Conservation (phyloP, 1,284 basidiomycete genomes). For the Sphaerobolus stellatus region DNA sequence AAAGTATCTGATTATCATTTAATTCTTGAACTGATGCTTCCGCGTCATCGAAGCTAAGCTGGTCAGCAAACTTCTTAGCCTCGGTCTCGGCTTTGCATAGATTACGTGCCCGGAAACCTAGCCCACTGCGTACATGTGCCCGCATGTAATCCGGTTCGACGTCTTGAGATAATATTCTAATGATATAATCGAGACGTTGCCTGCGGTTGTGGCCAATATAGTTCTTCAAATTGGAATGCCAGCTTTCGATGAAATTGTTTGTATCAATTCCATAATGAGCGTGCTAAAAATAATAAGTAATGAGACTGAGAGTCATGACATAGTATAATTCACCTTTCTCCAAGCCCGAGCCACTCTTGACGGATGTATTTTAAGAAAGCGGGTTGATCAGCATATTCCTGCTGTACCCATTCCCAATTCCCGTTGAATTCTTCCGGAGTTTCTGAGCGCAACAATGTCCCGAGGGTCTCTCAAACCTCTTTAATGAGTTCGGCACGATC, state of each 20-base stretch:
- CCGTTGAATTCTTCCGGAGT: too few species aligned
- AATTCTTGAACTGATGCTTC: not conserved
- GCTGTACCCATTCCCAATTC: too few species aligned
- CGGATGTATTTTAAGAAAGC: too few species aligned
- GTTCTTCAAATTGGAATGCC: too few species aligned
- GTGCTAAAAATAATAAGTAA: not conserved
- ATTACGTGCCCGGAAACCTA: not conserved
- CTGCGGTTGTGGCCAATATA: not conserved
- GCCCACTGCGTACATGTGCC: not conserved
- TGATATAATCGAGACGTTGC: not conserved
- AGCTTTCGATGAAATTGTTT: constrained; percentile 1
- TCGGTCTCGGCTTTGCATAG: not conserved
- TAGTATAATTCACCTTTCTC: not conserved
- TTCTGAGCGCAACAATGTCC: too few species aligned
- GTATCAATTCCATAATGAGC: not conserved
- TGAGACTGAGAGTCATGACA: not conserved
- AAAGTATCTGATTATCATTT: not conserved
- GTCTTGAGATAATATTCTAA: not conserved
- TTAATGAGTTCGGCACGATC: too few species aligned
- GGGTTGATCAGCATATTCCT: too few species aligned
- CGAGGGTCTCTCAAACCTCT: too few species aligned
- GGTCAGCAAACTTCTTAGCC: not conserved
- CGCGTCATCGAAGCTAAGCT: not conserved
- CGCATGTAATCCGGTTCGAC: not conserved
- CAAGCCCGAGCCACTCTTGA: too few species aligned